Conservation (phyloP, 345 rosid genomes). For the Salix arbutifolia region DNA sequence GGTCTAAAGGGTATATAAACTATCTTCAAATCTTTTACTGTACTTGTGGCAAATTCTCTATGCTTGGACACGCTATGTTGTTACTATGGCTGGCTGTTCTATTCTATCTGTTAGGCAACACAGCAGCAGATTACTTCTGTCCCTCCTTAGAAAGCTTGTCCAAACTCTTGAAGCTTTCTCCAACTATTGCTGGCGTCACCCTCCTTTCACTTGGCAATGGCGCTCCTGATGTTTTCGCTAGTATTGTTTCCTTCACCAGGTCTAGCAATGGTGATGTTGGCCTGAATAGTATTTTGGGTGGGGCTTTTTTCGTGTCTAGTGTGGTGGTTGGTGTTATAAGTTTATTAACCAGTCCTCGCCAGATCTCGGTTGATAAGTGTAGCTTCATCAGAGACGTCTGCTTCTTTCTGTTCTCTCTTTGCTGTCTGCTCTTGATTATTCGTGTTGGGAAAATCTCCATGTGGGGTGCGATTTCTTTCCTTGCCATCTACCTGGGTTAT, state of each 20-base stretch:
- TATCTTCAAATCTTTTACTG: constrained; percentile 77
- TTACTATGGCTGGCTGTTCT: constrained; percentile 67
- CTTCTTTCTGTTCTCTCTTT: constrained; percentile 64
- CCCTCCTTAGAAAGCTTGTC: constrained; percentile 70
- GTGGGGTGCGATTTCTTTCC: constrained; percentile 60
- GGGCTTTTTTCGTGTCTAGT: constrained; percentile 72
- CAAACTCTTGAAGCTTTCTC: constrained; percentile 68
- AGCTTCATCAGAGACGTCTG: constrained; percentile 69
- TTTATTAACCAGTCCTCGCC: constrained; percentile 28
- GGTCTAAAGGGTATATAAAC: constrained; percentile 71
- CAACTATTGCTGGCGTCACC: constrained; percentile 81
- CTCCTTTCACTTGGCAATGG: constrained; percentile 84
- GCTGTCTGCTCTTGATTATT: constrained; percentile 54
- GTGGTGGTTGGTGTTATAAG: constrained; percentile 76
- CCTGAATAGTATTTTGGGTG: constrained; percentile 74
- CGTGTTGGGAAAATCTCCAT: constrained; percentile 47
- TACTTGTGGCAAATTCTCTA: constrained; percentile 42
- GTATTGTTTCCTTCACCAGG: constrained; percentile 71
- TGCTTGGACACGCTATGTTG: constrained; percentile 46
- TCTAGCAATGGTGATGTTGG: constrained; percentile 67
- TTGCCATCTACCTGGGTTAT: constrained; percentile 56
- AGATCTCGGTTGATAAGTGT: constrained; percentile 48
- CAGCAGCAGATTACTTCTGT: constrained; percentile 81
- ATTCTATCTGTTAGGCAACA: constrained; percentile 76
- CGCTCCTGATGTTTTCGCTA: constrained; percentile 83